Evolutionary conservation across 441 rosid species (phyloP), one percentile per base, ranked within the genome.

Genomic region (Iberis amara): DNA sequence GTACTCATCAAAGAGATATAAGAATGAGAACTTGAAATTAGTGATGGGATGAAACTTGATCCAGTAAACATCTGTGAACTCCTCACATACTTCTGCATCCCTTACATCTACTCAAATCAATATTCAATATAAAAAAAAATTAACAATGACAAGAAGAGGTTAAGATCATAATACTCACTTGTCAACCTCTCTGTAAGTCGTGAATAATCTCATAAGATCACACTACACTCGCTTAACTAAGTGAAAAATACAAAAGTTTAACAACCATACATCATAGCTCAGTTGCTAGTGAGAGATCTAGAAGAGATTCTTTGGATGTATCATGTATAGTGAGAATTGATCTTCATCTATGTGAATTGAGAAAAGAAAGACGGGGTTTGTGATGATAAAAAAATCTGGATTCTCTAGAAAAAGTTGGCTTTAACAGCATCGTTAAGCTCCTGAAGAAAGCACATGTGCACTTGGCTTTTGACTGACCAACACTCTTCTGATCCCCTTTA

Each of bases 391-490:
- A 28, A 73, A 61, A 60, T 76, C 81, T 0, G 98, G 89, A 59
- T 65, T 62, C 68, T 91, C 94, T 73, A 85, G 89, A 40, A 88
- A 63, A 85, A 91, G 67, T 83, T 78, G 30, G 91, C 82, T 46
- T 79, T 78, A 11, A 91, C 98, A 50, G 87, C 80, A 72, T 88
- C 95, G 57, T 91, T 91, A 37, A 91, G 79, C 79, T 85, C 96
- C 60, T 88, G 96, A 64, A 91, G 94, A 83, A 88, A 5, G 83
- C 72, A 43, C 96, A 85, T 3, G 77, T 94, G 58, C 82, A 76
- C 68, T 91, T 88, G 51, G 98, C 91, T 73, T 86, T 88, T 15
- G 95, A 75, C 59, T 82, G 74, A 24, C 91, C 91, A 39, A 88
- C 64, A 60, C 94, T 83, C 15, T 86, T 77, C 53, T 73, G 87